phyloP scores from a whole-genome alignment of 352 stramenopile genomes.

The Halophytophthora polymorphica region DNA sequence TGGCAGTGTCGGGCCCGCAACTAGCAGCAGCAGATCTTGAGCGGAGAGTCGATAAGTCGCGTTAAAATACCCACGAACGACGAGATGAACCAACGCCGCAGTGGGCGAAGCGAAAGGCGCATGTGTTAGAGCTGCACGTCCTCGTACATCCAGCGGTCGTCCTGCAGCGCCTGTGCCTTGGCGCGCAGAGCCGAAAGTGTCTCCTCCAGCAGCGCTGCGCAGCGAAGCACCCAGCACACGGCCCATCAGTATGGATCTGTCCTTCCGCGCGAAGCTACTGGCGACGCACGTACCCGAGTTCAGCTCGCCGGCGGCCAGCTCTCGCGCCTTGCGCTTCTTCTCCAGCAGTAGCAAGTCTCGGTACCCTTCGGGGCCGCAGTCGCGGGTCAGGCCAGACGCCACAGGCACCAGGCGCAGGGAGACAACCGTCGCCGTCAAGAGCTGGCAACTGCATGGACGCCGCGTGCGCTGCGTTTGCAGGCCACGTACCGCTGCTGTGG shows the following conservation, averaged over 20 bases:
- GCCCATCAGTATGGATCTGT: slow-evolving; percentile 3
- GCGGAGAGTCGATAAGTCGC: slow-evolving; percentile 13
- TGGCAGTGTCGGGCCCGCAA: slow-evolving; percentile 1
- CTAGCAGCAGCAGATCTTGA: background rate
- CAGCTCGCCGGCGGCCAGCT: slow-evolving; percentile 40
- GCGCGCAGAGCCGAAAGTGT: slow-evolving; percentile 46
- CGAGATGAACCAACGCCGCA: slow-evolving; percentile 14
- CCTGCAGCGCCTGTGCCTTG: slow-evolving; percentile 55
- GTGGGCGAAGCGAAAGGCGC: too few species aligned
- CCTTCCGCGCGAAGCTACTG: slow-evolving; percentile 3
- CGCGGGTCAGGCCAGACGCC: slow-evolving; percentile 11
- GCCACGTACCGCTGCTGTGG: slow-evolving; percentile 10
- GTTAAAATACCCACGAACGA: slow-evolving; percentile 30
- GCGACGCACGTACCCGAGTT: slow-evolving; percentile 32
- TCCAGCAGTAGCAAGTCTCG: slow-evolving; percentile 50
- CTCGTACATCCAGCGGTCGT: slow-evolving; percentile 79
- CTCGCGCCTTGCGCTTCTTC: slow-evolving; percentile 48
- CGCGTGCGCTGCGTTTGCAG: too few species aligned
- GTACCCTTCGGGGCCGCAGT: slow-evolving; percentile 20
- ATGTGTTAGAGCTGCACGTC: slow-evolving; percentile 50
- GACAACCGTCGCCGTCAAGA: background rate
- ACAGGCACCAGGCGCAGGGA: too few species aligned
- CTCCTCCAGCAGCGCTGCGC: slow-evolving; percentile 49
- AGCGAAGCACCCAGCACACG: background rate
- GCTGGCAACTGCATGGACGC: background rate